A percentile compares a stretch with the other conserved stretches of the same genome.
Conservation (phyloP, 2,329 filamentous ascomycete species). For the Fusarium euwallaceae region DNA sequence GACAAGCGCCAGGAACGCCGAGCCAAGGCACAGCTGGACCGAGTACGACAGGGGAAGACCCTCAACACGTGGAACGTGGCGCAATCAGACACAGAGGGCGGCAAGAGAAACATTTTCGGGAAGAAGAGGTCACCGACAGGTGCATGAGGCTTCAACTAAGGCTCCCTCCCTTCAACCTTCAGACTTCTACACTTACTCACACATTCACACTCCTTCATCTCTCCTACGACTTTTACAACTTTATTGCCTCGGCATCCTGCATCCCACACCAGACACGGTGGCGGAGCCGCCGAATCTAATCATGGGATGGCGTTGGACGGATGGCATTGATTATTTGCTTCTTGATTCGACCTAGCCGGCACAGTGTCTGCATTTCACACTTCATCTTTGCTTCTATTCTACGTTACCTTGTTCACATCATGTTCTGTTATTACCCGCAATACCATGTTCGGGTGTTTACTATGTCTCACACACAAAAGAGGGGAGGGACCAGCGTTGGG, state of each 20-base stretch:
- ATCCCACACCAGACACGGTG: constrained; percentile 24
- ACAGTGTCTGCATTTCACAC: constrained; percentile 42
- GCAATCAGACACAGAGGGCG: constrained; percentile 47
- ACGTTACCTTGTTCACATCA: constrained; percentile 15
- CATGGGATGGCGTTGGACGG: constrained; percentile 46
- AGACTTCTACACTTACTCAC: constrained; percentile 1
- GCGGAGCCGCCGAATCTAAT: constrained; percentile 37
- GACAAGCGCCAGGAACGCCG: constrained; percentile 78
- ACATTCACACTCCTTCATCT: constrained; percentile 29
- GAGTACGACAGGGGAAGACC: constrained; percentile 46
- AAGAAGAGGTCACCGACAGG: constrained; percentile 51
- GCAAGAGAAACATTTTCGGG: constrained; percentile 60
- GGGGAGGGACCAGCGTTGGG: constrained; percentile 36
- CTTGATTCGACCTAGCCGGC: constrained; percentile 41
- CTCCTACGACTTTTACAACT: constrained; percentile 15
- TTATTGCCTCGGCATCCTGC: constrained; percentile 30
- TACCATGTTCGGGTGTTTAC: constrained; percentile 23
- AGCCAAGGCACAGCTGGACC: constrained; percentile 62
- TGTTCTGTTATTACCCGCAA: constrained; percentile 26
- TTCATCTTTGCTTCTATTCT: constrained; percentile 19
- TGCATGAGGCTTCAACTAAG: constrained; percentile 12
- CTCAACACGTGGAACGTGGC: constrained; percentile 49
- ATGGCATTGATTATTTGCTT: constrained; percentile 42
- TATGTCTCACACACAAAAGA: constrained; percentile 35
- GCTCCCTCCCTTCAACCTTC: background rate